A percentile compares a stretch with the other conserved stretches of the same genome.
Conservation (phyloP, 495 filamentous ascomycete genomes). For the Hypoxylon fragiforme region DNA sequence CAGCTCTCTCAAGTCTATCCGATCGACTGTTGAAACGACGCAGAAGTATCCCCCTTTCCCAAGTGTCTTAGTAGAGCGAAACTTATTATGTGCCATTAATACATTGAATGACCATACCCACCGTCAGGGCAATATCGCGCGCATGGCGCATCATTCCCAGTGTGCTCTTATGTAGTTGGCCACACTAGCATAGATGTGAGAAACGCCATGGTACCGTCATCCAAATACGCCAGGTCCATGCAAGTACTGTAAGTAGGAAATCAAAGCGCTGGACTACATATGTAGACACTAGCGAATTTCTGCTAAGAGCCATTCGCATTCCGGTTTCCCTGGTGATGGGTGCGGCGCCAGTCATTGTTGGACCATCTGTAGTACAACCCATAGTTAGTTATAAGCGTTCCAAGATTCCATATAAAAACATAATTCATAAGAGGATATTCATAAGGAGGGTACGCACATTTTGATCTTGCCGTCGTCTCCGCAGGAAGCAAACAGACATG, state of each 20-base stretch:
- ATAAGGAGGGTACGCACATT: conserved; percentile 63
- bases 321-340: conserved; percentile 13
- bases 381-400: no score
- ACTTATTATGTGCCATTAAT: conserved; percentile 16
- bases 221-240: conserved; percentile 37
- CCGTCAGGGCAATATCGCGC: neutral
- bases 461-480: conserved; percentile 85
- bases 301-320: conserved; percentile 10
- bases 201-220: conserved; percentile 26
- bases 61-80: conserved; percentile 5
- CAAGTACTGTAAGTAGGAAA: conserved; percentile 26
- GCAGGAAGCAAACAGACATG: conserved; percentile 85
- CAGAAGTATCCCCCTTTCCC: conserved; percentile 1
- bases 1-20: conserved; percentile 17
- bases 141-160: neutral
- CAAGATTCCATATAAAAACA: no score
- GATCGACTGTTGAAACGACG: conserved; percentile 10
- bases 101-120: conserved; percentile 5
- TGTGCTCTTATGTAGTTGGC: neutral
- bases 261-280: conserved; percentile 12
- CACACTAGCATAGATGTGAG: conserved; percentile 8
- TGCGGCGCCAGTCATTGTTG: conserved; percentile 24
- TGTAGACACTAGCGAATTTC: neutral
- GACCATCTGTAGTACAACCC: conserved; percentile 42
- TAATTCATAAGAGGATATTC: no score